These are phyloP conservation scores for Cercospora brassicicola DNA, from an alignment of 2,329 filamentous ascomycete species.

Conservation along the genomic window DNA sequence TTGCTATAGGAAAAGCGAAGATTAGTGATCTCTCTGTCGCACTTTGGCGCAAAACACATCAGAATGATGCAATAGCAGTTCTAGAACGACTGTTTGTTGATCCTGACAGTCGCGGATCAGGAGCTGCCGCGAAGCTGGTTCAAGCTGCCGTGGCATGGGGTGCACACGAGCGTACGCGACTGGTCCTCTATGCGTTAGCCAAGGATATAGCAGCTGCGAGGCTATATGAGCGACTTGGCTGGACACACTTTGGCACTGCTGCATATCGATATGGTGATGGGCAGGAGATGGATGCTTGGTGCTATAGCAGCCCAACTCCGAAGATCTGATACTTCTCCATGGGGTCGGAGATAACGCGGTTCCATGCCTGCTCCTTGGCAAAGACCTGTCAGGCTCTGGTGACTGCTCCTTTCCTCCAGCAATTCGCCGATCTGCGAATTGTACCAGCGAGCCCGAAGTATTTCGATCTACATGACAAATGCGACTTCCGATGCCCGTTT, in stretches of 20 bases:
- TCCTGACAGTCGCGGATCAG: slow-evolving; percentile 23
- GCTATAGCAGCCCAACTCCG: slow-evolving; percentile 21
- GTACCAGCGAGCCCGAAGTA: neutral
- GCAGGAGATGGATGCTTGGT: slow-evolving; percentile 24
- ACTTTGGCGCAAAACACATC: slow-evolving; percentile 19
- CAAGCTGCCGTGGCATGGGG: slow-evolving; percentile 19
- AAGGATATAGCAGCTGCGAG: slow-evolving; percentile 31
- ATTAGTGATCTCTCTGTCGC: slow-evolving; percentile 26
- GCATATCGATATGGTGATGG: slow-evolving; percentile 19
- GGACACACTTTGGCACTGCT: slow-evolving; percentile 26
- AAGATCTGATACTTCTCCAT: neutral
- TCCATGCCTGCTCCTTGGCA: neutral
- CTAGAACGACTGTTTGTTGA: slow-evolving; percentile 34
- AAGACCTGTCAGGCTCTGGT: neutral
- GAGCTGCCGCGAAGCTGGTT: slow-evolving; percentile 27
- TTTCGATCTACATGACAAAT: neutral
- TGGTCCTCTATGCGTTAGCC: slow-evolving; percentile 30
- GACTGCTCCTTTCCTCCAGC: neutral
- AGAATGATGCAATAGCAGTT: slow-evolving; percentile 22
- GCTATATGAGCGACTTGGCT: slow-evolving; percentile 30
- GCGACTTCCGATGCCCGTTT: neutral
- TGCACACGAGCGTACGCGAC: slow-evolving; percentile 10
- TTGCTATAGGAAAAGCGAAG: slow-evolving; percentile 16
- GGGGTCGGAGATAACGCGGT: neutral
- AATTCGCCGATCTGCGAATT: neutral